Conservation (phyloP, 805 yeast genomes). For the Lachancea thermotolerans region DNA sequence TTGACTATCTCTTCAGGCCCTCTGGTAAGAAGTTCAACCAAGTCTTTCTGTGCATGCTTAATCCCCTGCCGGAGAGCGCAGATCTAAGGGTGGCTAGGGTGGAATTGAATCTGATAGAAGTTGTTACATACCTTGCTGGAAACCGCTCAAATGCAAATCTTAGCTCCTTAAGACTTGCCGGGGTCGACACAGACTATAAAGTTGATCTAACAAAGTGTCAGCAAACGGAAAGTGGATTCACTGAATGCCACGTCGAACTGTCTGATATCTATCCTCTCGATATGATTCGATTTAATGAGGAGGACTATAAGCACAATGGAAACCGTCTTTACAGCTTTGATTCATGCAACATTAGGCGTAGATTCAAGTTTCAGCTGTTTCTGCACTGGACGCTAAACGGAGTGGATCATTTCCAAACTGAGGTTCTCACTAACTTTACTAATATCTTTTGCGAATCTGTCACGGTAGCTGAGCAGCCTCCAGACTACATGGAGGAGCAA, state of each 20-base stretch:
- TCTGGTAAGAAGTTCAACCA: constrained; percentile 23
- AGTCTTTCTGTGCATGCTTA: constrained; percentile 13
- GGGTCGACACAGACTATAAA: constrained; percentile 3
- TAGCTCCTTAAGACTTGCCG: constrained; percentile 24
- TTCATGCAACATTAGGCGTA: constrained; percentile 25
- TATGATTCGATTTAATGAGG: constrained; percentile 24
- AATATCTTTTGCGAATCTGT: constrained; percentile 6
- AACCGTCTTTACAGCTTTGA: constrained; percentile 28
- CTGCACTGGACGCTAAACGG: constrained; percentile 25
- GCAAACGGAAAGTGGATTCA: background rate
- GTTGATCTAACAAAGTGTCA: background rate
- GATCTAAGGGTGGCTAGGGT: constrained; percentile 7
- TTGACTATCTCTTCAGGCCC: constrained; percentile 20
- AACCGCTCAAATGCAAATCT: constrained; percentile 27
- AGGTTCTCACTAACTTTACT: constrained; percentile 16
- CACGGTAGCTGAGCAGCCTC: constrained; percentile 3
- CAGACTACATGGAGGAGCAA: constrained; percentile 4
- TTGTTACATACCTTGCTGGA: constrained; percentile 25
- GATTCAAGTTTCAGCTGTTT: constrained; percentile 24
- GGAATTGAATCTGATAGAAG: constrained; percentile 25
- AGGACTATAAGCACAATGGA: constrained; percentile 30
- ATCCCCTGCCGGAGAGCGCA: constrained; percentile 2
- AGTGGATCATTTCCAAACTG: constrained; percentile 15
- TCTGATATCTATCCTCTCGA: background rate
- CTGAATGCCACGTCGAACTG: constrained; percentile 2